Percentiles rank a stretch among this genome's conserved stretches.
These are phyloP conservation scores for Artemisia tridentata DNA, from an alignment of 129 eudicot species.

Conservation along the genomic window DNA sequence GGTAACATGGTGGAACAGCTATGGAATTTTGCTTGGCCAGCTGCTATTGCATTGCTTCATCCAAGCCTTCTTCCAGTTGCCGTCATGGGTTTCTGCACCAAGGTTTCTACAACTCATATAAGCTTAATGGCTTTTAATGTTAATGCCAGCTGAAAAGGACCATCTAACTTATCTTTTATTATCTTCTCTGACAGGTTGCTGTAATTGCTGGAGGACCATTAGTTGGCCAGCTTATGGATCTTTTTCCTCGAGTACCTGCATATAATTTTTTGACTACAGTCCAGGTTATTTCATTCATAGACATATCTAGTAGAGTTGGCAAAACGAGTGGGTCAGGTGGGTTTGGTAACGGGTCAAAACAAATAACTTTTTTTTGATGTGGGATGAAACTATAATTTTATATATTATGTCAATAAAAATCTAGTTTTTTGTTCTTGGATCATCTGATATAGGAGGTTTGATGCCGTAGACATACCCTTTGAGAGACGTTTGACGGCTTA, in stretches of 20 bases:
- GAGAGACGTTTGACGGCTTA: too few relatives aligned
- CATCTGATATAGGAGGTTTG: too few relatives aligned
- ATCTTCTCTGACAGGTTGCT: slow-evolving; percentile 59
- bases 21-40: slow-evolving; percentile 97
- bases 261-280: slow-evolving; percentile 55
- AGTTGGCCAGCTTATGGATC: slow-evolving; percentile 92
- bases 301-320: neutral
- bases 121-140: slow-evolving; percentile 3
- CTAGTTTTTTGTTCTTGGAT: too few relatives aligned
- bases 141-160: neutral
- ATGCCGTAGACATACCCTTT: too few relatives aligned
- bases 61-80: slow-evolving; percentile 99
- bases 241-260: too few relatives aligned
- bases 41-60: slow-evolving; percentile 88
- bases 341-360: neutral
- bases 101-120: slow-evolving; percentile 48
- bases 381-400: too few relatives aligned
- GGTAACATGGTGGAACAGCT: slow-evolving; percentile 95
- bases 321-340: neutral
- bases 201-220: slow-evolving; percentile 87
- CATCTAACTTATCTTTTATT: slow-evolving; percentile 25
- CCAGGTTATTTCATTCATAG: slow-evolving; percentile 53
- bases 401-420: too few relatives aligned
- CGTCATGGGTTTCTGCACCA: slow-evolving; percentile 79
- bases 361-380: too few relatives aligned